These are phyloP conservation scores for Camellia granthamiana DNA, from an alignment of 148 eudicot species.

Conservation along the genomic window DNA sequence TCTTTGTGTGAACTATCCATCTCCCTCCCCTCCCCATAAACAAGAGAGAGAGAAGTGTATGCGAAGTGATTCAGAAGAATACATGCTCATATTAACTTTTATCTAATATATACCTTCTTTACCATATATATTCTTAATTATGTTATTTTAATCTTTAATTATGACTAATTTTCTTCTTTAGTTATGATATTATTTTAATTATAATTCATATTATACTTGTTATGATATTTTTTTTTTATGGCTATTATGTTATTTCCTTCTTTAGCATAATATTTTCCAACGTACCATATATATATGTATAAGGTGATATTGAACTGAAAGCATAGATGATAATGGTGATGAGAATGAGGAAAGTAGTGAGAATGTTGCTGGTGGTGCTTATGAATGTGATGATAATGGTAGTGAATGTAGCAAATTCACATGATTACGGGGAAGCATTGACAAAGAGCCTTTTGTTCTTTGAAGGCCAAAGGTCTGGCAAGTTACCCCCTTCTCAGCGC, in stretches of 20 bases:
- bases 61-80: not conserved
- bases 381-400: not conserved
- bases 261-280: not conserved
- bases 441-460: constrained; percentile 29
- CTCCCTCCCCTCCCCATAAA: not conserved
- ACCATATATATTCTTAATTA: too few species aligned
- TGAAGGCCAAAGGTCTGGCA: constrained; percentile 72
- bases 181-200: too few species aligned
- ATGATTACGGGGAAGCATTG: constrained; percentile 28
- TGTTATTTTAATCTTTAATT: too few species aligned
- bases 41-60: not conserved
- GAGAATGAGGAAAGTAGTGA: not conserved
- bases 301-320: not conserved
- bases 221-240: too few species aligned
- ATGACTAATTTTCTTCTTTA: too few species aligned
- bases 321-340: not conserved
- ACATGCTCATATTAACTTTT: not conserved
- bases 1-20: not conserved
- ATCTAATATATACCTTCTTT: too few species aligned
- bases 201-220: too few species aligned
- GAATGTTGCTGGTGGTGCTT: not conserved
- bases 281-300: not conserved
- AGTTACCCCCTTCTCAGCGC: constrained; percentile 46
- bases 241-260: too few species aligned
- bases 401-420: not conserved